phyloP scores from a whole-genome alignment of 768 basidiomycete genomes.

The Gymnopilus junonius region DNA sequence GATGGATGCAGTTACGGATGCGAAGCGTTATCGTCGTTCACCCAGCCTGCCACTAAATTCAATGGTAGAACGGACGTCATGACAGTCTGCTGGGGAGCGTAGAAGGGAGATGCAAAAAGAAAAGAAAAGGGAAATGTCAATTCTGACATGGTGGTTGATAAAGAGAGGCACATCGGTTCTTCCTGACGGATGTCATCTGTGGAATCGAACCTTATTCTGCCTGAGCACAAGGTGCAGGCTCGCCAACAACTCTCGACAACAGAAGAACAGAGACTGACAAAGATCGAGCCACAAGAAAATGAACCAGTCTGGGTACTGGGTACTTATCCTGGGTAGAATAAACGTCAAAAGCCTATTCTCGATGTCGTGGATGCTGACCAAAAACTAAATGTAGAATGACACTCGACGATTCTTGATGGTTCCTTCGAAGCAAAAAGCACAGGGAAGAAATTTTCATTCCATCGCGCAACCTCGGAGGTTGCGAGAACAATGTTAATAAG shows the following conservation, averaged over 20 bases:
- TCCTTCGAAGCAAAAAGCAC: background rate
- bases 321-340: background rate
- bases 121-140: background rate
- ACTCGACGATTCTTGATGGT: background rate
- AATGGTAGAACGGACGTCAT: background rate
- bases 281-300: background rate
- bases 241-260: background rate
- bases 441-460: background rate
- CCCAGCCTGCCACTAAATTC: background rate
- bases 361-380: background rate
- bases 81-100: background rate
- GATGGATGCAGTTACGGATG: background rate
- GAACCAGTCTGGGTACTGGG: background rate
- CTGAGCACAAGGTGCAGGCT: background rate
- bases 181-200: constrained; percentile 1
- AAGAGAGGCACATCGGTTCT: background rate
- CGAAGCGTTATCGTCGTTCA: background rate
- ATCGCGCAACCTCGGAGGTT: background rate
- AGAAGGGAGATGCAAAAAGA: background rate
- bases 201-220: background rate
- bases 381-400: background rate
- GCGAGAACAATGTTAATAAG: background rate
- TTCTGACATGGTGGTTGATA: constrained; percentile 6
- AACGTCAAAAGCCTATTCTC: background rate
- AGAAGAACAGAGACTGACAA: constrained; percentile 6